Percentiles rank a stretch among this genome's conserved stretches.
Conservation (phyloP, 352 stramenopile genomes). For the Phytophthora aleatoria region DNA sequence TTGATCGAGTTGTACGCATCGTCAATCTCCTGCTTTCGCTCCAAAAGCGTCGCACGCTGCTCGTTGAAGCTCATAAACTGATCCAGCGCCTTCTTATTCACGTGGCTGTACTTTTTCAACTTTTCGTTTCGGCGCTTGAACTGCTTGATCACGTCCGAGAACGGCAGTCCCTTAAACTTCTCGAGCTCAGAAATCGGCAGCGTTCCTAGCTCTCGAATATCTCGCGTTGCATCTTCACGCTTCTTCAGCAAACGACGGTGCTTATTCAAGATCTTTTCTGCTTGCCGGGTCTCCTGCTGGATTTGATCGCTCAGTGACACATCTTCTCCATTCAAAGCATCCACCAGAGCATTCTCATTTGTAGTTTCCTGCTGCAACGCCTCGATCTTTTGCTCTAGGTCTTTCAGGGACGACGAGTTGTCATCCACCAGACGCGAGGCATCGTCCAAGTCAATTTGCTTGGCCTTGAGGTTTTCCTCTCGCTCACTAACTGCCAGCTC, state of each 20-base stretch:
- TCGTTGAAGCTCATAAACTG: constrained; percentile 99
- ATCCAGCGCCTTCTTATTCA: constrained; percentile 99
- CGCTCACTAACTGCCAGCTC: constrained; percentile 63
- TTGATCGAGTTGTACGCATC: constrained; percentile 91
- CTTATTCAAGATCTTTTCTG: constrained; percentile 88
- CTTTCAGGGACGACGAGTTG: constrained; percentile 63
- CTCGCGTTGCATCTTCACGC: constrained; percentile 94
- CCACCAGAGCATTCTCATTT: constrained; percentile 48
- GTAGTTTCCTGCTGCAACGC: constrained; percentile 56
- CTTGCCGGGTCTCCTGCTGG: constrained; percentile 69
- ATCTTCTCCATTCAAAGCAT: constrained; percentile 66
- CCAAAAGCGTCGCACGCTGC: constrained; percentile 88
- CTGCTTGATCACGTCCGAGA: constrained; percentile 93
- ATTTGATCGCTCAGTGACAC: constrained; percentile 82
- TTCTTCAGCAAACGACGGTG: constrained; percentile 84
- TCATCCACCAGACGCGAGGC: constrained; percentile 73
- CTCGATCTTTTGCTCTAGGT: constrained; percentile 64
- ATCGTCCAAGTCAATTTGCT: constrained; percentile 90
- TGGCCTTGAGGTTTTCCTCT: constrained; percentile 82
- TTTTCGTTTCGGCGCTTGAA: constrained; percentile 96
- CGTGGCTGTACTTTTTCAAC: constrained; percentile 97
- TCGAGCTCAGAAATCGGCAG: constrained; percentile 94
- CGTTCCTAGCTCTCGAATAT: constrained; percentile 97
- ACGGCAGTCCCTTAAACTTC: constrained; percentile 88
- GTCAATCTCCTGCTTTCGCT: constrained; percentile 96